Evolutionary conservation across 192 early-diverging fungal genomes (phyloP).

Genomic region (Funneliformis geosporum): DNA sequence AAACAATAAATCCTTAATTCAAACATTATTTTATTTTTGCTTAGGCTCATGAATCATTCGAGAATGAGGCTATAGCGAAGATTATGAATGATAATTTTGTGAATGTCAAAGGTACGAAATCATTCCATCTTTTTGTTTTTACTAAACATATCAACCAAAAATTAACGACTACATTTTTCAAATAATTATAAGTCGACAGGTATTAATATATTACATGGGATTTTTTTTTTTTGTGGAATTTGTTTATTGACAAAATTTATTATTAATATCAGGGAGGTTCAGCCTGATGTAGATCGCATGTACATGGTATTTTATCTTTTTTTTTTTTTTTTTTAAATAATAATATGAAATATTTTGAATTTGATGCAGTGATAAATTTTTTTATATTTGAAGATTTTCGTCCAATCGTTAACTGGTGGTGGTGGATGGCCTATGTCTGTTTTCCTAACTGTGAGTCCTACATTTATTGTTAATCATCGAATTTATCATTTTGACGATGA

Average conservation of each 20-base stretch:
- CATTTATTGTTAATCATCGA: constrained; percentile 37
- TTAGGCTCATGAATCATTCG: constrained; percentile 62
- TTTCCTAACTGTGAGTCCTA: constrained; percentile 57
- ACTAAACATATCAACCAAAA: neutral
- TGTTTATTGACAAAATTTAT: neutral
- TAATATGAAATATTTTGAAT: too few species aligned
- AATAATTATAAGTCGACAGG: constrained; percentile 33
- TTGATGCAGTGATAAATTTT: too few species aligned
- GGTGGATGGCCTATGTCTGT: constrained; percentile 76
- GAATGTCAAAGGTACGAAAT: constrained; percentile 55
- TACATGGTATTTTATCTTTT: constrained; percentile 56
- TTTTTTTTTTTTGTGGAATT: neutral
- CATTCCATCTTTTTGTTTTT: neutral
- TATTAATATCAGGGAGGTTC: constrained; percentile 48
- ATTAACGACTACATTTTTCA: neutral
- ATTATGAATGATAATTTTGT: constrained; percentile 64
- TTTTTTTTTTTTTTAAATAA: too few species aligned
- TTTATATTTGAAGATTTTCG: constrained; percentile 47
- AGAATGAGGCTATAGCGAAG: constrained; percentile 53
- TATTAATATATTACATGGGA: neutral
- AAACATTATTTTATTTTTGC: neutral
- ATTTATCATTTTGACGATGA: constrained; percentile 31
- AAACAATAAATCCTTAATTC: neutral
- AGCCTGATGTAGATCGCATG: constrained; percentile 64
- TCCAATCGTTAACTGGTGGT: constrained; percentile 57